A percentile compares a stretch with the other conserved stretches of the same genome.
phyloP scores from a whole-genome alignment of 2,329 filamentous ascomycete species.

The Trichoderma sp. region DNA sequence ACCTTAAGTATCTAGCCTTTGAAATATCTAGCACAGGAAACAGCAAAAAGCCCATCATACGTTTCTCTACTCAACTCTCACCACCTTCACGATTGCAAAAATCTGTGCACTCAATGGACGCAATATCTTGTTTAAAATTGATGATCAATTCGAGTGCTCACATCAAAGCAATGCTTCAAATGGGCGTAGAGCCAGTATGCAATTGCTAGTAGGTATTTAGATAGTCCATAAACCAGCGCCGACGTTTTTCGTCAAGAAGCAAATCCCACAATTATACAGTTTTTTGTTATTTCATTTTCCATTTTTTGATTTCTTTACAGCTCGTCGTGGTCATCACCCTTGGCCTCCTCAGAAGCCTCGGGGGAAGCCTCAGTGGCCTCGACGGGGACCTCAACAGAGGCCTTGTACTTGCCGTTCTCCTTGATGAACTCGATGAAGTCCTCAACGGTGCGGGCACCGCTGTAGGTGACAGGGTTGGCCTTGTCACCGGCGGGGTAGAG shows the following conservation, averaged over 20 bases:
- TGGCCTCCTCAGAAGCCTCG: conserved; percentile 50
- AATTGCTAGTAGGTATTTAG: conserved; percentile 24
- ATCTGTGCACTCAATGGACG: background rate
- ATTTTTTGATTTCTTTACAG: conserved; percentile 54
- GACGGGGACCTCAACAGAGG: conserved; percentile 60
- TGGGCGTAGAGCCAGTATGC: conserved; percentile 30
- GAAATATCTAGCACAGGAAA: background rate
- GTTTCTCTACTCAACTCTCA: background rate
- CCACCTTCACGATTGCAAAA: background rate
- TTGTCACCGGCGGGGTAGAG: conserved; percentile 91
- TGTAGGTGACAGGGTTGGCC: conserved; percentile 80
- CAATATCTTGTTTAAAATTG: background rate
- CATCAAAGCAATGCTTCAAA: conserved; percentile 26
- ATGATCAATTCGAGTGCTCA: conserved; percentile 18
- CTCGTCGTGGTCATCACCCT: conserved; percentile 69
- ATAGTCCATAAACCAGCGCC: conserved; percentile 33
- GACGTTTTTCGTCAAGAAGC: conserved; percentile 34
- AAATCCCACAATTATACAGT: conserved; percentile 31
- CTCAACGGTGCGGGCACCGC: conserved; percentile 82
- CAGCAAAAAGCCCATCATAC: background rate
- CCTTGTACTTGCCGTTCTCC: conserved; percentile 90
- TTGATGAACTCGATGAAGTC: conserved; percentile 90
- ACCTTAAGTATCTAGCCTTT: background rate
- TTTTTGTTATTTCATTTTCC: conserved; percentile 23
- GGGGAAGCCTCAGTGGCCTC: conserved; percentile 54